Conservation (phyloP, 352 stramenopile genomes). For the Peronospora farinosa region DNA sequence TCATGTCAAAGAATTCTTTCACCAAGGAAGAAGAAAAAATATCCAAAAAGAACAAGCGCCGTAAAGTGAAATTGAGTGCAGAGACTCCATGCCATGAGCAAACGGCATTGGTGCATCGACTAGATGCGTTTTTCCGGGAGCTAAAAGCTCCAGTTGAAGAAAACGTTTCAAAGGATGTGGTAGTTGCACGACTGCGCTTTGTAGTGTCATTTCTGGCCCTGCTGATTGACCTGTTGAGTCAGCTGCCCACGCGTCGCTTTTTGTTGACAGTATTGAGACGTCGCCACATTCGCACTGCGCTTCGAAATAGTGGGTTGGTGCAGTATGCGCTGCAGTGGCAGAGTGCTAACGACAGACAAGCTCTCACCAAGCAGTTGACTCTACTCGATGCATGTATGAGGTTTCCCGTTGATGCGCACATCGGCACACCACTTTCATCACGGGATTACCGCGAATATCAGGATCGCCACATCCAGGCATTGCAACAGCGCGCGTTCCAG, state of each 20-base stretch:
- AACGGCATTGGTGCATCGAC: slow-evolving; percentile 30
- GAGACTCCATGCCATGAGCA: slow-evolving; percentile 16
- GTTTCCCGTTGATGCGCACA: slow-evolving; percentile 86
- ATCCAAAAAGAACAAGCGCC: slow-evolving; percentile 32
- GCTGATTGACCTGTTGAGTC: slow-evolving; percentile 78
- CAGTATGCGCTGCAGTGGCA: slow-evolving; percentile 36
- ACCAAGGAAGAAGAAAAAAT: slow-evolving; percentile 14
- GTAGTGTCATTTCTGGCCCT: slow-evolving; percentile 68
- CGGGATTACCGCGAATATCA: slow-evolving; percentile 46
- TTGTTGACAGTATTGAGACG: slow-evolving; percentile 62
- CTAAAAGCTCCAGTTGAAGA: slow-evolving; percentile 27
- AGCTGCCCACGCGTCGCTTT: slow-evolving; percentile 88
- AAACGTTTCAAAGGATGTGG: slow-evolving; percentile 17
- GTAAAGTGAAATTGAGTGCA: slow-evolving; percentile 21
- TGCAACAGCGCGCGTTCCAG: slow-evolving; percentile 69
- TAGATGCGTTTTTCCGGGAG: slow-evolving; percentile 45
- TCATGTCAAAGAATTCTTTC: slow-evolving; percentile 5
- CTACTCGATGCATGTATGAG: slow-evolving; percentile 58
- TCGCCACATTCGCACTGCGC: slow-evolving; percentile 41
- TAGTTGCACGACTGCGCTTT: slow-evolving; percentile 32
- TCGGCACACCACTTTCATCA: slow-evolving; percentile 45
- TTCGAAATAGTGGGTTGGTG: slow-evolving; percentile 38
- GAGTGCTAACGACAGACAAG: slow-evolving; percentile 30
- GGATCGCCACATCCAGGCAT: slow-evolving; percentile 45
- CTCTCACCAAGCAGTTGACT: slow-evolving; percentile 57